phyloP scores from a whole-genome alignment of 441 rosid genomes.

The Populus hybrid region DNA sequence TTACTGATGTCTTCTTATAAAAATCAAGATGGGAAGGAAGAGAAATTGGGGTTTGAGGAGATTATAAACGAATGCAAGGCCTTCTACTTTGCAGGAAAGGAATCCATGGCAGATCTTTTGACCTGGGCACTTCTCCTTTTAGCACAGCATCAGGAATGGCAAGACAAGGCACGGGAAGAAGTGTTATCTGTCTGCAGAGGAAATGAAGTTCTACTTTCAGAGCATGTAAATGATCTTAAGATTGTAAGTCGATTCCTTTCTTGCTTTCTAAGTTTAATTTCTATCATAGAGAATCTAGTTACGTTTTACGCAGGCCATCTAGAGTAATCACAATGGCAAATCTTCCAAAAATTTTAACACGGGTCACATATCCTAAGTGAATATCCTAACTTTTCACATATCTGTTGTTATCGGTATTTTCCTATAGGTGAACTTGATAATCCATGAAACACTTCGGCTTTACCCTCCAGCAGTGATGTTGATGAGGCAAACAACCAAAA shows the following conservation, averaged over 20 bases:
- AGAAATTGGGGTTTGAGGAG: neutral
- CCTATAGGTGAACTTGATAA: neutral
- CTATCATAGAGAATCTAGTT: no score
- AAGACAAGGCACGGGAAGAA: neutral
- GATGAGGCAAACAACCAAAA: neutral
- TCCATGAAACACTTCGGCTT: neutral
- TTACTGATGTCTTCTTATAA: no score
- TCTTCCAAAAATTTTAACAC: no score
- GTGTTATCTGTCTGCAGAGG: neutral
- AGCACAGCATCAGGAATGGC: neutral
- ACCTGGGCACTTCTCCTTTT: neutral
- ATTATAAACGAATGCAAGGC: constrained; percentile 3
- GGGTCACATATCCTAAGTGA: no score
- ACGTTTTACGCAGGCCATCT: no score
- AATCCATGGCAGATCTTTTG: neutral
- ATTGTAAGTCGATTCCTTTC: neutral
- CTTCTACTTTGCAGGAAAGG: constrained; percentile 3
- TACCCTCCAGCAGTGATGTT: neutral
- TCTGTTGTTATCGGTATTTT: neutral
- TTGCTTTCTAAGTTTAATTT: neutral
- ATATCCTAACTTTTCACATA: neutral
- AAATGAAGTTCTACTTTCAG: neutral
- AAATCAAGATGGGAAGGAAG: no score
- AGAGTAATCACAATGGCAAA: no score
- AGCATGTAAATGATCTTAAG: neutral